Conservation (phyloP, 108 stramenopile species). For the Nitzschia putrida region DNA sequence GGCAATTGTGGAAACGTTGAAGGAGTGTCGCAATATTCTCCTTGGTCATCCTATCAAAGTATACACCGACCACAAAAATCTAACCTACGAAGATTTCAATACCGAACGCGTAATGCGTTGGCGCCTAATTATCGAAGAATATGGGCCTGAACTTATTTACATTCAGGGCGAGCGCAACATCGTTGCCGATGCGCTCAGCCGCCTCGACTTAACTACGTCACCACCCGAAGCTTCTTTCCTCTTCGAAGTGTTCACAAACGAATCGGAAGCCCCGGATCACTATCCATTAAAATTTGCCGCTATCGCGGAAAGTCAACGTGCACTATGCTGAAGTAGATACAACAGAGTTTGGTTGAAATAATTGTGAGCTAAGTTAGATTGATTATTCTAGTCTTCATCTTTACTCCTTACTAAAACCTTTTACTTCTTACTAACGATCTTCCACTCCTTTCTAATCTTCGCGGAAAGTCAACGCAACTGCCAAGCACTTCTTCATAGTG, state of each 20-base stretch:
- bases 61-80: too few species aligned
- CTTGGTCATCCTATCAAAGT: constrained; percentile 18
- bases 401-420: too few species aligned
- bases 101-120: constrained; percentile 48
- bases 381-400: too few species aligned
- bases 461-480: not conserved
- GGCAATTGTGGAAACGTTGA: constrained; percentile 38
- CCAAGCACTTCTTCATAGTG: not conserved
- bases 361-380: too few species aligned
- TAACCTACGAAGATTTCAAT: constrained; percentile 27
- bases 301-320: not conserved
- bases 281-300: not conserved
- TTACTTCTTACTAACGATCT: not conserved
- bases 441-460: too few species aligned
- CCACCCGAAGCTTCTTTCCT: not conserved
- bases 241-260: not conserved
- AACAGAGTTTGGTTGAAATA: too few species aligned
- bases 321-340: too few species aligned
- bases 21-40: constrained; percentile 43
- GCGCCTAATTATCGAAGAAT: constrained; percentile 49
- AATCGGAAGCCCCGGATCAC: not conserved
- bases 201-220: not conserved
- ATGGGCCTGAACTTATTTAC: constrained; percentile 8
- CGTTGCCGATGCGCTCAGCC: constrained; percentile 35
- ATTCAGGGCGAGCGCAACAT: constrained; percentile 16